phyloP scores from a whole-genome alignment of 2,329 filamentous ascomycete genomes.

The Ophiostoma novo-ulmi region DNA sequence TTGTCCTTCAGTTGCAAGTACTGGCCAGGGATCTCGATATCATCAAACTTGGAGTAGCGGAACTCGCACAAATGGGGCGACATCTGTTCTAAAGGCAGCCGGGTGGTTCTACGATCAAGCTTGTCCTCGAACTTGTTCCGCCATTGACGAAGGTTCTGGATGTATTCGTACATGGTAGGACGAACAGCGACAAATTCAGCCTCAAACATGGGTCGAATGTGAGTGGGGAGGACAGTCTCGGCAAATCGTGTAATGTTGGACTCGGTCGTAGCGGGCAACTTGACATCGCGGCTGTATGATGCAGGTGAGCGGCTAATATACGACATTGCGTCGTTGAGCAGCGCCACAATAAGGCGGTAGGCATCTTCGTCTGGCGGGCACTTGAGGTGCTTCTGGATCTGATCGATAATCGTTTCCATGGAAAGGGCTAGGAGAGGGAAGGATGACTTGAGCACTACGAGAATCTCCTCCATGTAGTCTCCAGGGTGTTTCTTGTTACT shows the following conservation, averaged over 20 bases:
- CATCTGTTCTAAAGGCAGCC: constrained; percentile 73
- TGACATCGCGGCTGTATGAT: constrained; percentile 84
- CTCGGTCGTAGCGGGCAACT: constrained; percentile 84
- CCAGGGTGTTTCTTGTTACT: constrained; percentile 70
- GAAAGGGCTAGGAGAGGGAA: constrained; percentile 93
- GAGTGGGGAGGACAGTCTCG: constrained; percentile 87
- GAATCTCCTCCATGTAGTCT: constrained; percentile 95
- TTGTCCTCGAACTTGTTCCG: constrained; percentile 97
- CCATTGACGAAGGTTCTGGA: constrained; percentile 93
- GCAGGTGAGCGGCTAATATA: constrained; percentile 84
- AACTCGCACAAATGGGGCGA: constrained; percentile 94
- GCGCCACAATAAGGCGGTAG: constrained; percentile 91
- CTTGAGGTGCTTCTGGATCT: constrained; percentile 98
- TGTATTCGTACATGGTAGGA: constrained; percentile 97
- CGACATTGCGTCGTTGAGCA: constrained; percentile 90
- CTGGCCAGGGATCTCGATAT: constrained; percentile 95
- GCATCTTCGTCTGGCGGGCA: constrained; percentile 97
- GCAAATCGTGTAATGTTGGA: constrained; percentile 95
- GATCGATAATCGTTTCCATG: constrained; percentile 99
- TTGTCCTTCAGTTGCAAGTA: constrained; percentile 97
- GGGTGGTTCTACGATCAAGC: constrained; percentile 73
- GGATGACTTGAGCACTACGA: constrained; percentile 90
- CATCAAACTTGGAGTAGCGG: constrained; percentile 95
- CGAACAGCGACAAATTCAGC: constrained; percentile 94
- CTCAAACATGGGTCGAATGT: constrained; percentile 95